Conservation (phyloP, 2,329 filamentous ascomycete genomes). For the Clonostachys sp. region DNA sequence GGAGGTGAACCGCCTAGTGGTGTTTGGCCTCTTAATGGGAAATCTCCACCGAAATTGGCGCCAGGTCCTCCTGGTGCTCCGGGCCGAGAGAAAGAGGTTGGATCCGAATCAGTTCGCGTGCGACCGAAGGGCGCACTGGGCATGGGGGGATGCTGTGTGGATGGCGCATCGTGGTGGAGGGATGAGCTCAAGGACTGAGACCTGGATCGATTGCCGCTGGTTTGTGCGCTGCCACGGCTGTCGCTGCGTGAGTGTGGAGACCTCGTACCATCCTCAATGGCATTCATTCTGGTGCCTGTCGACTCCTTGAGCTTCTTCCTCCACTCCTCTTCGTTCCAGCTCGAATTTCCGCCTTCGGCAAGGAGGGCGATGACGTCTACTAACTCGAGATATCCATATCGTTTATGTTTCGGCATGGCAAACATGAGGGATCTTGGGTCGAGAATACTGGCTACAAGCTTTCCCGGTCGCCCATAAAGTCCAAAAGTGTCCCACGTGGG, state of each 20-base stretch:
- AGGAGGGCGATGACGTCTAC: constrained; percentile 81
- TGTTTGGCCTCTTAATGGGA: not conserved
- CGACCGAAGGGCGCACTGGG: constrained; percentile 17
- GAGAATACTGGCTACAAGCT: constrained; percentile 80
- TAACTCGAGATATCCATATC: constrained; percentile 88
- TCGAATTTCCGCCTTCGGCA: constrained; percentile 67
- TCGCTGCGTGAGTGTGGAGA: constrained; percentile 30
- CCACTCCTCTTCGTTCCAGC: constrained; percentile 88
- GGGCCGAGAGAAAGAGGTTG: constrained; percentile 6
- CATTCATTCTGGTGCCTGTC: constrained; percentile 73
- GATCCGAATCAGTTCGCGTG: constrained; percentile 42
- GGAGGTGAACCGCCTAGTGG: constrained; percentile 19
- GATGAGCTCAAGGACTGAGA: constrained; percentile 11
- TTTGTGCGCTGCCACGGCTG: constrained; percentile 45
- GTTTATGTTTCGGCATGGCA: constrained; percentile 83
- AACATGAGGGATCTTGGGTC: constrained; percentile 95
- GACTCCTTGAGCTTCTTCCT: constrained; percentile 83
- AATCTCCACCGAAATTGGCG: not conserved
- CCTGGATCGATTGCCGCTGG: constrained; percentile 38
- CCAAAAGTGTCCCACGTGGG: constrained; percentile 91
- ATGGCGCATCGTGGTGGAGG: not conserved
- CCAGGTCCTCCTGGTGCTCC: constrained; percentile 7
- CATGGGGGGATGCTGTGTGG: not conserved
- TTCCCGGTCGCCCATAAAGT: constrained; percentile 83
- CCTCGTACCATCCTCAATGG: constrained; percentile 44